A percentile compares a stretch with the other conserved stretches of the same genome.
Evolutionary conservation across 805 yeast species (phyloP).

Genomic region (Diddensiella caesifluorescens): DNA sequence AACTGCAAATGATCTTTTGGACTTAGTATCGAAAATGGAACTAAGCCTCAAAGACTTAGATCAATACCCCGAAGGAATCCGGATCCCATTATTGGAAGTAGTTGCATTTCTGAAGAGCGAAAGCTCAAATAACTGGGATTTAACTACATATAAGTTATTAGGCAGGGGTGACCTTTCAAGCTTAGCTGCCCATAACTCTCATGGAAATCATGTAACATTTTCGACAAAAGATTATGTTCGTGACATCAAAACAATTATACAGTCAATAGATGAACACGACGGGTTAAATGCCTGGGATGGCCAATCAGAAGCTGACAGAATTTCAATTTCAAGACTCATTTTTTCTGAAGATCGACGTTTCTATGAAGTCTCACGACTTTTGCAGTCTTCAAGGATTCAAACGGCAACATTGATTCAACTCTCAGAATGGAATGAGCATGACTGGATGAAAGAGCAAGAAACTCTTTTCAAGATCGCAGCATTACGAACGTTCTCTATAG

Average conservation of each 20-base stretch:
- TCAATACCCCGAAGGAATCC: constrained; percentile 68
- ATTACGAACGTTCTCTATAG: constrained; percentile 65
- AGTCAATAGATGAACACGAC: constrained; percentile 41
- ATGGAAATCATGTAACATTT: constrained; percentile 45
- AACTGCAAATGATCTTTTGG: constrained; percentile 50
- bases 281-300: constrained; percentile 60
- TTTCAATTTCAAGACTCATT: constrained; percentile 61
- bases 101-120: constrained; percentile 7
- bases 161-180: too few species aligned
- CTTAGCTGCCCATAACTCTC: too few species aligned
- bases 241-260: constrained; percentile 40
- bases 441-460: constrained; percentile 47
- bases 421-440: constrained; percentile 48
- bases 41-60: constrained; percentile 48
- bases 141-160: too few species aligned
- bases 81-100: constrained; percentile 55
- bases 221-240: constrained; percentile 60
- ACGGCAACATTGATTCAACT: constrained; percentile 36
- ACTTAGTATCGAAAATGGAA: constrained; percentile 53
- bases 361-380: constrained; percentile 63
- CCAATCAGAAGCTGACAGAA: constrained; percentile 62
- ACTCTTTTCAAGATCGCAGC: constrained; percentile 58
- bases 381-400: constrained; percentile 68
- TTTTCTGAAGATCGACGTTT: constrained; percentile 76
- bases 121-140: constrained; percentile 30